Evolutionary conservation across 768 basidiomycete species (phyloP).

Genomic region (Floccularia luteovirens): DNA sequence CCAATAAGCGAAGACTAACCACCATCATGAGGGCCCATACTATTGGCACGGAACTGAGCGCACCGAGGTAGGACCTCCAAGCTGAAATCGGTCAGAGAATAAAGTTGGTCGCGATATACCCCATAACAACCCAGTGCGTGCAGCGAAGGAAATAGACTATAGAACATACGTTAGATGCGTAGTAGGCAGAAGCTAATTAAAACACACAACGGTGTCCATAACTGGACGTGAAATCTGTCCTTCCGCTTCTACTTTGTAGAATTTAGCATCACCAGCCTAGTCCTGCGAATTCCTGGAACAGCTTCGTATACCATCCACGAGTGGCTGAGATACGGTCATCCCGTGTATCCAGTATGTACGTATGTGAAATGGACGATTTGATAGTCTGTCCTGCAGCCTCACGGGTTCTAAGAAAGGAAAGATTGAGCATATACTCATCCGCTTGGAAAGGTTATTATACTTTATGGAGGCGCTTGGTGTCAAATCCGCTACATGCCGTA

Average conservation of each 20-base stretch:
- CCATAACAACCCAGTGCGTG: slow-evolving; percentile 64
- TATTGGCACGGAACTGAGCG: slow-evolving; percentile 69
- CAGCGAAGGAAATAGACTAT: slow-evolving; percentile 71
- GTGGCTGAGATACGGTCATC: slow-evolving; percentile 62
- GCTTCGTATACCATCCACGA: slow-evolving; percentile 52
- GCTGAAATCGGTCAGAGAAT: slow-evolving; percentile 84
- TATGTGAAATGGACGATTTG: slow-evolving; percentile 83
- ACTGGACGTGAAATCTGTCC: slow-evolving; percentile 55
- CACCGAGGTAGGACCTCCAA: slow-evolving; percentile 86
- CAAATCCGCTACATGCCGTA: slow-evolving; percentile 69
- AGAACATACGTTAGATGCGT: neutral
- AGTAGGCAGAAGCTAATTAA: neutral
- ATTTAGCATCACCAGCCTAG: slow-evolving; percentile 74
- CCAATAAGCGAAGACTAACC: slow-evolving; percentile 48
- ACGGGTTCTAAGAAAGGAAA: slow-evolving; percentile 52
- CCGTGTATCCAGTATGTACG: slow-evolving; percentile 67
- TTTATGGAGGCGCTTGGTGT: slow-evolving; percentile 75
- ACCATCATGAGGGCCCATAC: slow-evolving; percentile 73
- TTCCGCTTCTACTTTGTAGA: slow-evolving; percentile 68
- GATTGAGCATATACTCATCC: neutral
- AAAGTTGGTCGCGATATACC: slow-evolving; percentile 45
- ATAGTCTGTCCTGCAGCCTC: slow-evolving; percentile 71
- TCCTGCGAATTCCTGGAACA: slow-evolving; percentile 69
- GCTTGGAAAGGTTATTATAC: slow-evolving; percentile 27
- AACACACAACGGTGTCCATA: slow-evolving; percentile 49